phyloP scores from a whole-genome alignment of 2,329 filamentous ascomycete genomes.

The Paracorniculantispora psalliotae region DNA sequence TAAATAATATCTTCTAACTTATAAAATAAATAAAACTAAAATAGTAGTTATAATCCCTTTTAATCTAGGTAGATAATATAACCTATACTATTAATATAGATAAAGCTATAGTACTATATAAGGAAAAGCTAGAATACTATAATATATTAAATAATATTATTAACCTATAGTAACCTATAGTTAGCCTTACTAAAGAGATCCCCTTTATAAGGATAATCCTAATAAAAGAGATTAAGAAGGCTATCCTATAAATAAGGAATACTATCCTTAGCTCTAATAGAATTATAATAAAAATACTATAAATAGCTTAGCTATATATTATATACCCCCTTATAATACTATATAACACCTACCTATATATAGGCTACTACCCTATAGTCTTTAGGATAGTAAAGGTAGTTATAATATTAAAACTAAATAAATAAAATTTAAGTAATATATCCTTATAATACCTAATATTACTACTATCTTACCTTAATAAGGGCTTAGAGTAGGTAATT shows the following conservation, averaged over 20 bases:
- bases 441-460: conserved; percentile 22
- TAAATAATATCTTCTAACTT: conserved; percentile 4
- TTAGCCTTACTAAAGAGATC: not conserved
- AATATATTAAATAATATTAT: not conserved
- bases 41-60: not conserved
- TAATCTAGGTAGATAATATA: not conserved
- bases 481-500: conserved; percentile 23
- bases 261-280: not conserved
- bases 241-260: conserved; percentile 4
- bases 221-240: conserved; percentile 1
- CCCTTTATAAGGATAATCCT: not conserved
- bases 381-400: conserved; percentile 21
- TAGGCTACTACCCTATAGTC: conserved; percentile 18
- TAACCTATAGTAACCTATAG: conserved; percentile 3
- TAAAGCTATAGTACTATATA: conserved; percentile 2
- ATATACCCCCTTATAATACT: not conserved
- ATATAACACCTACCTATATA: conserved; percentile 3
- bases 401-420: conserved; percentile 22
- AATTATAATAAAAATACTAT: conserved; percentile 5
- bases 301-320: conserved; percentile 1
- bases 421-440: conserved; percentile 17
- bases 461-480: conserved; percentile 23
- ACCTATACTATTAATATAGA: conserved; percentile 4
- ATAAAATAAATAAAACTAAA: conserved; percentile 5
- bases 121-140: conserved; percentile 2